These are phyloP conservation scores for Houttuynia cordata DNA, from an alignment of 164 flowering plant genomes.

Conservation along the genomic window DNA sequence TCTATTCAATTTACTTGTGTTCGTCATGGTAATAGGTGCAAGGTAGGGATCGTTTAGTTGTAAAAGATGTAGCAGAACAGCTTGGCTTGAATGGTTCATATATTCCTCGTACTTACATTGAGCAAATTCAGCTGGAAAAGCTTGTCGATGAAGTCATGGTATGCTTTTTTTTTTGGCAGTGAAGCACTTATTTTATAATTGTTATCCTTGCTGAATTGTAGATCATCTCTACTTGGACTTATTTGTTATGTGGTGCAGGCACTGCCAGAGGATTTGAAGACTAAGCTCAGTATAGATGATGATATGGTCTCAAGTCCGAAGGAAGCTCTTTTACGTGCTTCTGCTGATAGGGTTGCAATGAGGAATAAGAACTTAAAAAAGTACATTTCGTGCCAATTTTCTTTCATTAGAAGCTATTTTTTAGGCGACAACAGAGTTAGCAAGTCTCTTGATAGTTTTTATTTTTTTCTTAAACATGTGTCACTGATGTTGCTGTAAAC, in stretches of 20 bases:
- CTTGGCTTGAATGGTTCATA: slow-evolving; percentile 88
- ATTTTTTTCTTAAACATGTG: too few relatives aligned
- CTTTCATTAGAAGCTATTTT: too few relatives aligned
- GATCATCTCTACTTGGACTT: slow-evolving; percentile 2
- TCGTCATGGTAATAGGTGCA: slow-evolving; percentile 54
- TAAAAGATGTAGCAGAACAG: slow-evolving; percentile 55
- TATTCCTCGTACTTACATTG: slow-evolving; percentile 86
- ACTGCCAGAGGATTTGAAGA: slow-evolving; percentile 83
- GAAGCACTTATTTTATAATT: background rate
- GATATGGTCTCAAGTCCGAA: slow-evolving; percentile 75
- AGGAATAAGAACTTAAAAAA: slow-evolving; percentile 52
- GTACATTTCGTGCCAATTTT: slow-evolving; percentile 16
- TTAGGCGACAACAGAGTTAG: too few relatives aligned
- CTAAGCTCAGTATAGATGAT: slow-evolving; percentile 88
- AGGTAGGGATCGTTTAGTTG: slow-evolving; percentile 72
- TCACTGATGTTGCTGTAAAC: too few relatives aligned
- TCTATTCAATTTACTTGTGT: background rate
- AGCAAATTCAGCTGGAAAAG: slow-evolving; percentile 94
- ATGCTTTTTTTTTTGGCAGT: slow-evolving; percentile 10
- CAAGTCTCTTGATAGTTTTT: too few relatives aligned
- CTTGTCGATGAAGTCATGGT: slow-evolving; percentile 95
- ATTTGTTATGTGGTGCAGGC: slow-evolving; percentile 32
- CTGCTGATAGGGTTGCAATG: slow-evolving; percentile 49
- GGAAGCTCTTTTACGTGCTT: slow-evolving; percentile 64
- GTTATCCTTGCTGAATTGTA: background rate